Evolutionary conservation across 2,329 filamentous ascomycete genomes (phyloP).

Genomic region (Fusarium mundagurra): DNA sequence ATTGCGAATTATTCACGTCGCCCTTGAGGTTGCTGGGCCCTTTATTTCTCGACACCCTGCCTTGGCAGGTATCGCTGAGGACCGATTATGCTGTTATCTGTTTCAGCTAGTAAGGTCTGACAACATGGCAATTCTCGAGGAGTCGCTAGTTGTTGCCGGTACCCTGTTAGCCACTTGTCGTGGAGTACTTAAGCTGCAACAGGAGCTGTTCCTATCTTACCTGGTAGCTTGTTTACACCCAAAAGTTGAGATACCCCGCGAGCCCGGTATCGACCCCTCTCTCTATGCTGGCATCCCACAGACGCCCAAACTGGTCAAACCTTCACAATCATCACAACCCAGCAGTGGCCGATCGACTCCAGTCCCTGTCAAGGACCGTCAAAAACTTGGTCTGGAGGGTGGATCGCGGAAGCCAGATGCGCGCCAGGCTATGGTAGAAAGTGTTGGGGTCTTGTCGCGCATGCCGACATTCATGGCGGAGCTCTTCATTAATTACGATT

Average conservation of each 20-base stretch:
- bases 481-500: slow-evolving; percentile 98
- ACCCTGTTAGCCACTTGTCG: slow-evolving; percentile 92
- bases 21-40: slow-evolving; percentile 93
- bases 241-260: slow-evolving; percentile 90
- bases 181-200: slow-evolving; percentile 90
- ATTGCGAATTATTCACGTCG: slow-evolving; percentile 94
- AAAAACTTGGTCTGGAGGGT: slow-evolving; percentile 91
- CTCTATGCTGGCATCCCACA: slow-evolving; percentile 95
- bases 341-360: slow-evolving; percentile 88
- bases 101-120: slow-evolving; percentile 97
- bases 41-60: slow-evolving; percentile 94
- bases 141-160: slow-evolving; percentile 90
- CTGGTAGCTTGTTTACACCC: slow-evolving; percentile 93
- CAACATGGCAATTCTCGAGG: slow-evolving; percentile 93
- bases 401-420: slow-evolving; percentile 93
- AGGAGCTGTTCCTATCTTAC: slow-evolving; percentile 95
- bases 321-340: slow-evolving; percentile 71
- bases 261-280: slow-evolving; percentile 88
- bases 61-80: slow-evolving; percentile 86
- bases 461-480: slow-evolving; percentile 97
- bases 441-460: slow-evolving; percentile 87
- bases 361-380: slow-evolving; percentile 89
- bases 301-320: slow-evolving; percentile 86
- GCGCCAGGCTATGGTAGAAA: slow-evolving; percentile 98
- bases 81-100: slow-evolving; percentile 90